Base-by-base conservation (phyloP, 768 basidiomycete species). In the Panellus pusillus region DNA sequence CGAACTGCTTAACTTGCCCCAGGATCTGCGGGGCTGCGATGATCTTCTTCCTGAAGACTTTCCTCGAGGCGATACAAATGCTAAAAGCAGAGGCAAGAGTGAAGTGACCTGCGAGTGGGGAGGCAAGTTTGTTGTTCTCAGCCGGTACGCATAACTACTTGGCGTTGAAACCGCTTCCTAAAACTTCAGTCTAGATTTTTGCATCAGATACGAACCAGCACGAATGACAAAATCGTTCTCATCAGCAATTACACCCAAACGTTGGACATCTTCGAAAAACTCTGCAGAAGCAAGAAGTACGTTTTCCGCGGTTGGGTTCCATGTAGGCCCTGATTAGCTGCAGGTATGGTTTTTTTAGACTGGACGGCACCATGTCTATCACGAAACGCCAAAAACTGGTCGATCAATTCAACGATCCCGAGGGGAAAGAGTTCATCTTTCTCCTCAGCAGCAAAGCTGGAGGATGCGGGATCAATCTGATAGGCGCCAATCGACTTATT, bases 241-340 rank as follows among this genome's bases (percentile, higher is more conserved):
- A 97, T 98, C 66, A 95, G 93, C 66, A 98, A 98, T 68, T 95
- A 95, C 65, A 98, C 94, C 5, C 93, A 95, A 69, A 98, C 94
- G 0, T 78, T 98, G 3, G 94, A 97, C 67, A 71, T 96, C 9
- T 96, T 98, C 61, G 93, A 95, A 73, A 92, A 87, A 65, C 70
- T 96, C 45, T 90, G 92, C 63, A 80, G 91, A 28, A 83, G 70
- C 63, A 95, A 94, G 68, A 89, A 90, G 93, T 93, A 59, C 47
- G 76, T 66, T 27, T n/a, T n/a, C 32, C 6, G 43, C 32, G 12
- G 19, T 51, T 5, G 12, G 3, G 32, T 35, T 28, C 46, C 13
- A 36, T 59, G 35, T 8, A 7, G 28, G 15, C 35, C 17, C 44
- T 63, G n/a, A 63, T 28, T 38, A 17, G 36, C 50, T 29, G 41